Base-by-base conservation (phyloP, 2,329 filamentous ascomycete species). In the Pyrenophora tritici-repentis region DNA sequence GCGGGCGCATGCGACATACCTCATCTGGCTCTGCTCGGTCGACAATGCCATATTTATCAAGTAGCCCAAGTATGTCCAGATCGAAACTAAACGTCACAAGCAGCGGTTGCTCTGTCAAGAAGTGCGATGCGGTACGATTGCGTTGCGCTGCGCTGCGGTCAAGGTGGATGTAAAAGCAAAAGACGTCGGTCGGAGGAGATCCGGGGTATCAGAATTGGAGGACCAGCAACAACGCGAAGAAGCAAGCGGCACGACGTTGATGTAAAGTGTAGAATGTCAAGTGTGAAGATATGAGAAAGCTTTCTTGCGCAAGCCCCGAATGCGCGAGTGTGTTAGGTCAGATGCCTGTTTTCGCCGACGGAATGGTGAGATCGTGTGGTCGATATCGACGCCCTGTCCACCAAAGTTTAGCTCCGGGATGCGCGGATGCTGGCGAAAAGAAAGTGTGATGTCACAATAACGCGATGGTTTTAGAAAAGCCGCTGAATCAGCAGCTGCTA, bases 11-110 rank as follows among this genome's bases (percentile, higher is more conserved):
- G 31, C 33, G 40, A 47, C 52, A 18, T 47, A 55, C 52, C 47
- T 55, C 39, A 47, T 51, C 14, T 55, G 52, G 16, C 17, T 40
- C 32, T 55, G 52, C 31, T 55, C 52, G 3, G 35, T 44, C 14
- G 47, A 38, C 17, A 44, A 24, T 6, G 35, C 39, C 48, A 51
- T 55, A 6, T 33, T 46, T 22, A 6, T 24, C 8, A 35, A 12
- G 24, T 14, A 6, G 36, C 20, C 26, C 26, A 22, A 22, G 22
- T n/a, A 16, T 22, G 22, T 13, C n/a, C 26, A 6, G 13, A 14
- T 39, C 18, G 17, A 24, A 32, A 12, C 26, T 48, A 3, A 22
- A 40, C n/a, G n/a, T 20, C 16, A 17, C 12, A 9, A 16, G 16
- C 6, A 37, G 12, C 13, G 17, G 12, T 22, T n/a, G 10, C 17